Evolutionary conservation across 306 rosid species (phyloP).

Genomic region (Prunus mira): DNA sequence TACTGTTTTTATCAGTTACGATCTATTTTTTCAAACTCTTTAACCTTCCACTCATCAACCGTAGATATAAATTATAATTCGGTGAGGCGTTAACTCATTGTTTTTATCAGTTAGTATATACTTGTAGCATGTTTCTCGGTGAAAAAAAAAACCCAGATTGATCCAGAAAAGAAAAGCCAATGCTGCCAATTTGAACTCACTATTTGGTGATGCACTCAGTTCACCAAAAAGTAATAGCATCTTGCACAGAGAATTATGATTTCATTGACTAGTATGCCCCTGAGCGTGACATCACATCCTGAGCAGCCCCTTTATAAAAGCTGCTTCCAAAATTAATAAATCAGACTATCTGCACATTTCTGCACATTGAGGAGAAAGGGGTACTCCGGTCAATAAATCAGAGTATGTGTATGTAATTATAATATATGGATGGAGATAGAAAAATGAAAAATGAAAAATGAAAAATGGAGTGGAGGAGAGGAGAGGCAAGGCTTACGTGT

Average conservation of each 20-base stretch:
- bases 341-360: slow-evolving; percentile 22
- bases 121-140: no score
- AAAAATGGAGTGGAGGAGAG: neutral
- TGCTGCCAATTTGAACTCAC: slow-evolving; percentile 42
- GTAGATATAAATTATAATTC: neutral
- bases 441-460: neutral
- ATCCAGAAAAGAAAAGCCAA: slow-evolving; percentile 44
- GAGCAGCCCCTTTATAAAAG: slow-evolving; percentile 79
- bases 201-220: slow-evolving; percentile 55
- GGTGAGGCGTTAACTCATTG: no score
- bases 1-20: neutral
- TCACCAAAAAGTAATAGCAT: slow-evolving; percentile 65
- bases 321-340: slow-evolving; percentile 60
- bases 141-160: slow-evolving; percentile 27
- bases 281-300: slow-evolving; percentile 87
- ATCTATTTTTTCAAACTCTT: neutral
- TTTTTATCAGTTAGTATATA: no score
- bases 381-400: slow-evolving; percentile 43
- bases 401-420: no score
- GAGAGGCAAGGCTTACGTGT: slow-evolving; percentile 39
- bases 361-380: slow-evolving; percentile 35
- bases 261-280: slow-evolving; percentile 62
- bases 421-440: neutral
- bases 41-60: neutral
- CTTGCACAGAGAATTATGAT: slow-evolving; percentile 49